Percentiles rank a stretch among this genome's conserved stretches.
These are phyloP conservation scores for Amanita fuliginea DNA, from an alignment of 768 basidiomycete genomes.

Conservation along the genomic window DNA sequence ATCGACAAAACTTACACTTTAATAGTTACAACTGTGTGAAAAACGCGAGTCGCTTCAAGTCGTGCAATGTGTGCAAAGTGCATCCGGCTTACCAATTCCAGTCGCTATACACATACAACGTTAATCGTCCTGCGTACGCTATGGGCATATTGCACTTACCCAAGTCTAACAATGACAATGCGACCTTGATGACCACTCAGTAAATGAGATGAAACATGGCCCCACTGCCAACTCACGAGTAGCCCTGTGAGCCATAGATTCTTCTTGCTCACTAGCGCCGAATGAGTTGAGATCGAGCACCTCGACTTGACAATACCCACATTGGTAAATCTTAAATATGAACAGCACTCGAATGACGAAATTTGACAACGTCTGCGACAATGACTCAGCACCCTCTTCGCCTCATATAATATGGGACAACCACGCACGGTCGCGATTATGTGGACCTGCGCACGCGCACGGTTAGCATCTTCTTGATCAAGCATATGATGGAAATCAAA, in stretches of 20 bases:
- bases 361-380: slow-evolving; percentile 32
- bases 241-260: slow-evolving; percentile 29
- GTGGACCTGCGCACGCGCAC: slow-evolving; percentile 29
- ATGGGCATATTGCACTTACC: slow-evolving; percentile 19
- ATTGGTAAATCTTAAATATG: slow-evolving; percentile 34
- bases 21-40: slow-evolving; percentile 31
- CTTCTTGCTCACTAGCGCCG: slow-evolving; percentile 29
- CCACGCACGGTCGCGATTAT: slow-evolving; percentile 39
- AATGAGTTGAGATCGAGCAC: neutral
- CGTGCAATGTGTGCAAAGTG: neutral
- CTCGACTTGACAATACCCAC: slow-evolving; percentile 22
- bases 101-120: slow-evolving; percentile 16
- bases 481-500: neutral
- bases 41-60: neutral
- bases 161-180: slow-evolving; percentile 31
- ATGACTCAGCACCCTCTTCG: neutral
- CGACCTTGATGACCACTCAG: slow-evolving; percentile 13
- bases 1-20: slow-evolving; percentile 30
- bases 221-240: slow-evolving; percentile 28
- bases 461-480: no score
- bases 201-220: neutral
- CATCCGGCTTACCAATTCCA: slow-evolving; percentile 22
- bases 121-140: neutral
- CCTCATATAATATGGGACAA: neutral
- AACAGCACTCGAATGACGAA: slow-evolving; percentile 44